phyloP scores from a whole-genome alignment of 2,329 filamentous ascomycete genomes.

The Ceratocystis eucalypticola region DNA sequence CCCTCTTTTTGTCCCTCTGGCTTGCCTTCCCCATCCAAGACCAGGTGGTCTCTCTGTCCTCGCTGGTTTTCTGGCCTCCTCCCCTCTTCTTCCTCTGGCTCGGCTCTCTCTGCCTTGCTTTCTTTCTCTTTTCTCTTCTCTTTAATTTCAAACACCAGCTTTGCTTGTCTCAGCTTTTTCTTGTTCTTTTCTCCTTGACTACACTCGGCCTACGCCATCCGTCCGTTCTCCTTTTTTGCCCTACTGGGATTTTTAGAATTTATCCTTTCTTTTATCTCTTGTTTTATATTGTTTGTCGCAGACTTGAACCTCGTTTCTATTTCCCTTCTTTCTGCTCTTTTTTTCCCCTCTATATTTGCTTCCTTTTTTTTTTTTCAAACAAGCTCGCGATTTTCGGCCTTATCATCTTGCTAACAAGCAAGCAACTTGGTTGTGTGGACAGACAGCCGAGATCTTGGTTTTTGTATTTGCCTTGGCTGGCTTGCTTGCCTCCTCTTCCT shows the following conservation, averaged over 20 bases:
- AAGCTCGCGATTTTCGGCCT: conserved; percentile 6
- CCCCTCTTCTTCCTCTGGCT: not conserved
- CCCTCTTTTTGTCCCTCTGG: not conserved
- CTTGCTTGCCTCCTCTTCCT: not conserved
- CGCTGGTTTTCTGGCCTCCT: not conserved
- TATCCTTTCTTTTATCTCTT: conserved; percentile 1
- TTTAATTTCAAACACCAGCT: not conserved
- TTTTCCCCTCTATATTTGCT: conserved; percentile 21
- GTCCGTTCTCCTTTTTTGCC: not conserved
- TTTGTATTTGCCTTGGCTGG: not conserved
- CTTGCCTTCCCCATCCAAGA: too few relatives aligned
- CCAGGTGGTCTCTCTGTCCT: not conserved
- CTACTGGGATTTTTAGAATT: conserved; percentile 21
- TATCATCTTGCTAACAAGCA: not conserved
- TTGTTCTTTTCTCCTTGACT: not conserved
- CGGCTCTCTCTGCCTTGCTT: not conserved
- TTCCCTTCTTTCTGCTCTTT: not conserved
- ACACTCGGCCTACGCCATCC: not conserved
- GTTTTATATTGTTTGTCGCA: not conserved
- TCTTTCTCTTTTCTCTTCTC: not conserved
- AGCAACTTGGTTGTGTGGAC: not conserved
- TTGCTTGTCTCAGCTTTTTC: not conserved
- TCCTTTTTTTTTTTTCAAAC: not conserved
- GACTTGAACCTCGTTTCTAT: not conserved
- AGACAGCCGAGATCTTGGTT: not conserved